A percentile compares a stretch with the other conserved stretches of the same genome.
Conservation (phyloP, 306 rosid species). For the Trifolium repens region DNA sequence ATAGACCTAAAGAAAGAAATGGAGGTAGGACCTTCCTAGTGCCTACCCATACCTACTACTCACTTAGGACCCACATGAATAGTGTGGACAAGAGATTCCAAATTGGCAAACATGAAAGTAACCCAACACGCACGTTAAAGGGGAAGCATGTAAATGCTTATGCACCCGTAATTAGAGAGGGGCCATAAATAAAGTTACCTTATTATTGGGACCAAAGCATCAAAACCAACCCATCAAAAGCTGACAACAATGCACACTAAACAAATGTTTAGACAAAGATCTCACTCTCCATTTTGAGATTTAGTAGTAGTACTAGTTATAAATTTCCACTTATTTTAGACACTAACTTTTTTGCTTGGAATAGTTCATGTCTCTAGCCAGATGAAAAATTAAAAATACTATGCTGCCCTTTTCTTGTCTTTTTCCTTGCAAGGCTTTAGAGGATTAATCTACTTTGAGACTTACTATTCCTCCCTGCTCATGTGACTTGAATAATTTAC, state of each 20-base stretch:
- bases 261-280: slow-evolving; percentile 67
- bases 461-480: slow-evolving; percentile 1
- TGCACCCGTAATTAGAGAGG: slow-evolving; percentile 25
- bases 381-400: slow-evolving; percentile 5
- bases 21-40: slow-evolving; percentile 53
- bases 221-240: slow-evolving; percentile 56
- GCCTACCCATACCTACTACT: slow-evolving; percentile 47
- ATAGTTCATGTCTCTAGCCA: slow-evolving; percentile 21
- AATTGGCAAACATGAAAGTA: slow-evolving; percentile 69
- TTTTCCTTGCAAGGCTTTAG: background rate
- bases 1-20: slow-evolving; percentile 4
- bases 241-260: slow-evolving; percentile 55
- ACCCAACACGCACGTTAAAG: slow-evolving; percentile 77
- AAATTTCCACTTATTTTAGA: slow-evolving; percentile 34
- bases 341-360: slow-evolving; percentile 32
- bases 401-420: slow-evolving; percentile 22
- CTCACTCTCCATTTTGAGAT: slow-evolving; percentile 53
- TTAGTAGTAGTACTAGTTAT: slow-evolving; percentile 17
- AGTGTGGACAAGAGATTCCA: slow-evolving; percentile 65
- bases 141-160: background rate
- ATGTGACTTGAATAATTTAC: background rate
- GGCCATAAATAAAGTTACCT: slow-evolving; percentile 15
- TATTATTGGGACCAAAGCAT: slow-evolving; percentile 61
- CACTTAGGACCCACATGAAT: slow-evolving; percentile 45
- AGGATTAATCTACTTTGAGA: background rate